Base-by-base conservation (phyloP, 2,329 filamentous ascomycete genomes). In the Botrytis pseudocinerea region DNA sequence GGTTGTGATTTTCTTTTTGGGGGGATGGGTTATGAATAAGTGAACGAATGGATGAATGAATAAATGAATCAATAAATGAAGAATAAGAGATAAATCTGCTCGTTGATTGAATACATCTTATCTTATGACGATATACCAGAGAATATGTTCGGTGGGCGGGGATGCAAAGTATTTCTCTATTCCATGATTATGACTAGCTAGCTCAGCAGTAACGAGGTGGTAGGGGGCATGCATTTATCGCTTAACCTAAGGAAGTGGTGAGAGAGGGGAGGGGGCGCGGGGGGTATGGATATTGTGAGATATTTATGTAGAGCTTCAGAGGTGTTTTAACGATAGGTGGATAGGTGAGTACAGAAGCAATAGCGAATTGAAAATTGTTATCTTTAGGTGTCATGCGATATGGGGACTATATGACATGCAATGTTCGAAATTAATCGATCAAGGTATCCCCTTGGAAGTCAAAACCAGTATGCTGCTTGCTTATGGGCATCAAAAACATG, bases 91-190 rank as follows among this genome's bases (percentile, higher is more conserved):
- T n/a, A 5, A 51, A n/a, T 1, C 12, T 14, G 4, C 1, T 12
- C 12, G 12, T 12, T 5, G 4, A 51, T 42, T 42, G 12, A 42
- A 42, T 42, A 42, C 40, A 14, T 16, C 10, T 42, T 42, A 42
- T 42, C 1, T 42, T 44, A 28, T 32, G 18, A 57, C 9, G 28
- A 57, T 32, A 9, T 4, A 28, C 6, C n/a, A 18, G n/a, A 57
- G 25, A 28, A 18, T 28, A 18, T 28, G 8, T 57, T 3, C 2
- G 28, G 0, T 7, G 4, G 25, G 0, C 2, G 8, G 25, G 16
- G 25, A 54, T 54, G 25, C 12, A n/a, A 7, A n/a, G 1, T 25
- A 51, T 10, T 0, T 42, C 40, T 42, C 2, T 42, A 16, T 42
- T 2, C 2, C 2, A 42, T 42, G 14, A 10, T 12, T 12, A 40